phyloP scores from a whole-genome alignment of 1,139 yeast species.

The Pichia sp. region DNA sequence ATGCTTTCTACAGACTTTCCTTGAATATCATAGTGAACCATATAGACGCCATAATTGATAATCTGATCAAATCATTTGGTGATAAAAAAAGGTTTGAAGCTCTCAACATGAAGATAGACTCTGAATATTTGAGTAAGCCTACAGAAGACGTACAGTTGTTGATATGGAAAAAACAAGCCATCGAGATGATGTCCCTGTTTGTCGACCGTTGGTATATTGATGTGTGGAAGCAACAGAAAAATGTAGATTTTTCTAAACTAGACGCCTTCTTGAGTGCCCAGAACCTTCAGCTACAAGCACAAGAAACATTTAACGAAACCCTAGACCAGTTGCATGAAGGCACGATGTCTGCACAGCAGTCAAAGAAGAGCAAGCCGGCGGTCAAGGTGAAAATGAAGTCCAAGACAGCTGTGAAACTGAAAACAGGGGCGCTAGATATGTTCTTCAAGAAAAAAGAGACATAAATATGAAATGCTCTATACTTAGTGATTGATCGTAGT shows the following conservation, averaged over 20 bases:
- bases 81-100: too few species aligned
- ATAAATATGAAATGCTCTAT: not conserved
- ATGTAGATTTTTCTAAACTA: not conserved
- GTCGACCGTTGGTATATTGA: constrained; percentile 18
- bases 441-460: constrained; percentile 33
- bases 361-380: constrained; percentile 18
- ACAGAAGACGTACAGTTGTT: constrained; percentile 10
- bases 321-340: constrained; percentile 9
- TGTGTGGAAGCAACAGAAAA: not conserved
- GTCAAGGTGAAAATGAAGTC: not conserved
- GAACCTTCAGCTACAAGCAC: constrained; percentile 1
- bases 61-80: too few species aligned
- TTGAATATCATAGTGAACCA: too few species aligned
- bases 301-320: constrained; percentile 4
- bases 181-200: constrained; percentile 22
- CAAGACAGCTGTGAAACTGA: constrained; percentile 38
- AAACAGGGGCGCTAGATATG: constrained; percentile 57
- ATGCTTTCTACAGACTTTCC: constrained; percentile 44
- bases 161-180: constrained; percentile 16
- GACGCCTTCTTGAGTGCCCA: not conserved
- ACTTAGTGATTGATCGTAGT: not conserved
- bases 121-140: too few species aligned
- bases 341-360: constrained; percentile 1
- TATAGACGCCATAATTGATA: too few species aligned
- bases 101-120: too few species aligned